Evolutionary conservation across 1,139 yeast species (phyloP).

Genomic region (Candida buenavistaensis): DNA sequence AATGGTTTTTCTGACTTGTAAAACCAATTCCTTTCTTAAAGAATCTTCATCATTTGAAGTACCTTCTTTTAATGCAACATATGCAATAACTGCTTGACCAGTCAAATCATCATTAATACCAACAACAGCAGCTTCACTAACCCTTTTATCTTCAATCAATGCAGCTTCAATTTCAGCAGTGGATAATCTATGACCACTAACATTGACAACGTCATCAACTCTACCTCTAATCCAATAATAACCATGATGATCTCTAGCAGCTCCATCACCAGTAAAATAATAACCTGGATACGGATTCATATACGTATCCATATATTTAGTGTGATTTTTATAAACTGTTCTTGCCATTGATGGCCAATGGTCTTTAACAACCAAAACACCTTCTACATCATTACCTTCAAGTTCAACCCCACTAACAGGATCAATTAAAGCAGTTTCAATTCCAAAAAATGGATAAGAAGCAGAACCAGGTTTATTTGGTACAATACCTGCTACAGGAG

Average conservation of each 20-base stretch:
- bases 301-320: constrained; percentile 89
- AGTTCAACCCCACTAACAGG: constrained; percentile 87
- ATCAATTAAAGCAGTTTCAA: constrained; percentile 85
- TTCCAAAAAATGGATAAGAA: constrained; percentile 93
- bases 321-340: constrained; percentile 90
- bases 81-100: constrained; percentile 96
- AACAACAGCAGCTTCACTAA: constrained; percentile 93
- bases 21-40: constrained; percentile 77
- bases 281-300: constrained; percentile 94
- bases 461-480: constrained; percentile 99
- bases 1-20: constrained; percentile 89
- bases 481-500: constrained; percentile 91
- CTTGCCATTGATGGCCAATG: constrained; percentile 99
- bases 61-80: constrained; percentile 73
- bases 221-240: constrained; percentile 98
- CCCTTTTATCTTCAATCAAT: constrained; percentile 72
- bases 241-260: constrained; percentile 96
- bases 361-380: constrained; percentile 84
- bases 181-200: constrained; percentile 94
- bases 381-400: constrained; percentile 89
- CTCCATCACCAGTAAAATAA: constrained; percentile 99
- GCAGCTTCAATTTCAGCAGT: constrained; percentile 98
- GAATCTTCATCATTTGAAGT: constrained; percentile 53
- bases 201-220: constrained; percentile 98
- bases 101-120: constrained; percentile 94